phyloP scores from a whole-genome alignment of 192 early-diverging fungal genomes.

The Mortierella claussenii region DNA sequence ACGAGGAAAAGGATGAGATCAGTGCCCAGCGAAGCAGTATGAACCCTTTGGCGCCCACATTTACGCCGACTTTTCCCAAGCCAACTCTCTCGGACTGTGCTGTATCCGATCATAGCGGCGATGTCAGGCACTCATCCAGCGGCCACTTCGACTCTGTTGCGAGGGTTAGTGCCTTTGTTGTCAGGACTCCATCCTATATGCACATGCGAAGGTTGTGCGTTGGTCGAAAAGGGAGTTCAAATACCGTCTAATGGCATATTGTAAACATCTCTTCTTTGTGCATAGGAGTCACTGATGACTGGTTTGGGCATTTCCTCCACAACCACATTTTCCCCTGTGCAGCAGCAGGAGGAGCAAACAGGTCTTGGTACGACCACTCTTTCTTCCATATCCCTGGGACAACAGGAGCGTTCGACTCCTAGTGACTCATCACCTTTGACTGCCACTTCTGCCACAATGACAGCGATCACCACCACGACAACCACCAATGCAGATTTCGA shows the following conservation, averaged over 20 bases:
- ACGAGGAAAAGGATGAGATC: constrained; percentile 22
- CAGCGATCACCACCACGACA: background rate
- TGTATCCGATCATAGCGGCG: constrained; percentile 19
- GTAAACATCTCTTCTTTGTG: background rate
- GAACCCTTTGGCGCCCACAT: constrained; percentile 44
- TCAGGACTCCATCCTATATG: too few relatives aligned
- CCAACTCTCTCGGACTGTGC: constrained; percentile 13
- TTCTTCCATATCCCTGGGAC: constrained; percentile 10
- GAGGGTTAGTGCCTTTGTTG: too few relatives aligned
- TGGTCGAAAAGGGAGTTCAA: background rate
- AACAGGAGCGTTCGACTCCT: constrained; percentile 31
- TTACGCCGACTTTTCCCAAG: constrained; percentile 46
- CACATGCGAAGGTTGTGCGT: too few relatives aligned
- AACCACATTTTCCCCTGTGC: too few relatives aligned
- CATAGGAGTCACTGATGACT: constrained; percentile 31
- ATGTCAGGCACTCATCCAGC: constrained; percentile 16
- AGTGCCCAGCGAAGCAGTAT: constrained; percentile 39
- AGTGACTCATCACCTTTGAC: constrained; percentile 18
- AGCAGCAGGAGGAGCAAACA: too few relatives aligned
- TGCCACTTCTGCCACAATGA: background rate
- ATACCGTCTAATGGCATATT: background rate
- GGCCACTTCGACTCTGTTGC: too few relatives aligned
- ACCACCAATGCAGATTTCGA: constrained; percentile 26
- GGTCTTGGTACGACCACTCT: constrained; percentile 30
- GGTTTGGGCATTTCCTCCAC: constrained; percentile 43